Evolutionary conservation across 768 basidiomycete species (phyloP).

Genomic region (Trametes elegans): DNA sequence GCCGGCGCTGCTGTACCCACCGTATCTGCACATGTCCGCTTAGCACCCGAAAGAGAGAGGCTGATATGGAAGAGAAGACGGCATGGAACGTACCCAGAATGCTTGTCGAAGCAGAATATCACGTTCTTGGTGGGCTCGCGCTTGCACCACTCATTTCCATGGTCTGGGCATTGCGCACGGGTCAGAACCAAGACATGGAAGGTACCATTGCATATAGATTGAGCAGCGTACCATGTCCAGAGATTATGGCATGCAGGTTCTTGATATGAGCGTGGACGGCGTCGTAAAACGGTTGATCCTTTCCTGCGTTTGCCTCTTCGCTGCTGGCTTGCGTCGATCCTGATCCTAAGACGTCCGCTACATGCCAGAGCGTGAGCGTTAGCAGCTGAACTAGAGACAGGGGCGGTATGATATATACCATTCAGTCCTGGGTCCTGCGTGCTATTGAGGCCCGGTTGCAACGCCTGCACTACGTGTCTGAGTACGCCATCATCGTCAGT

Average conservation of each 20-base stretch:
- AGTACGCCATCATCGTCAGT: too few species aligned
- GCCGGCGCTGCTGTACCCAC: slow-evolving; percentile 49
- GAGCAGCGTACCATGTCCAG: slow-evolving; percentile 57
- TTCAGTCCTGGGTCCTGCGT: slow-evolving; percentile 42
- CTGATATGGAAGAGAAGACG: background rate
- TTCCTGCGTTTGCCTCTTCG: slow-evolving; percentile 36
- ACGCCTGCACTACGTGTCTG: slow-evolving; percentile 35
- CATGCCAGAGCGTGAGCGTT: background rate
- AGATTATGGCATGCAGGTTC: slow-evolving; percentile 66
- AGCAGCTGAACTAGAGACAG: background rate
- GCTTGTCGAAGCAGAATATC: slow-evolving; percentile 77
- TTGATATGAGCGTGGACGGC: slow-evolving; percentile 55
- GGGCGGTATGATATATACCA: slow-evolving; percentile 26
- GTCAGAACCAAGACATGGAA: background rate
- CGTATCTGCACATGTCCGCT: slow-evolving; percentile 47
- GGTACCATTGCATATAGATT: background rate
- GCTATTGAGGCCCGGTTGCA: slow-evolving; percentile 37
- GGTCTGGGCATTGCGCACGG: slow-evolving; percentile 55
- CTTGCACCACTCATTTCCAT: slow-evolving; percentile 79
- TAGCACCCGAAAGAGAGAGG: background rate
- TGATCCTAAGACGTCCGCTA: slow-evolving; percentile 50
- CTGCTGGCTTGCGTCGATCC: slow-evolving; percentile 64
- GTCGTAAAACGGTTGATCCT: slow-evolving; percentile 63
- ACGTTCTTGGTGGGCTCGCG: slow-evolving; percentile 60
- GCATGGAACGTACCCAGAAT: slow-evolving; percentile 54